Conservation (phyloP, 768 basidiomycete species). For the Rhizopogon salebrosus region DNA sequence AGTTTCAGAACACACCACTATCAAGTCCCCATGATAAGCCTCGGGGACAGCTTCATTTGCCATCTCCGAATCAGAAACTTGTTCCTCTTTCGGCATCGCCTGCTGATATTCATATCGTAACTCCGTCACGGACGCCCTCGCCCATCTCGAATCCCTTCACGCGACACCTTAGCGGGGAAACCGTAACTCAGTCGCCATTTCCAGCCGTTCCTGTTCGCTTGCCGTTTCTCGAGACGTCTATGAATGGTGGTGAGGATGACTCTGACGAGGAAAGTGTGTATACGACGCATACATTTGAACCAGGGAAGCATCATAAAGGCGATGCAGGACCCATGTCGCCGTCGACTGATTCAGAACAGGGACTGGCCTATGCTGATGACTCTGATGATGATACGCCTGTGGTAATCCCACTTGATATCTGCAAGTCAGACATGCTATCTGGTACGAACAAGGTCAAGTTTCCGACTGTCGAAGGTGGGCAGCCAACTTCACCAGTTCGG, state of each 20-base stretch:
- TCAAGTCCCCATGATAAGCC: slow-evolving; percentile 16
- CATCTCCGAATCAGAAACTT: slow-evolving; percentile 13
- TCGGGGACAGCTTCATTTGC: slow-evolving; percentile 2
- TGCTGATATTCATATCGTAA: slow-evolving; percentile 21
- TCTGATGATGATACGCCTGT: slow-evolving; percentile 29
- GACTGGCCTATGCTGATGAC: slow-evolving; percentile 34
- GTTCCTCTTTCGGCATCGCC: slow-evolving; percentile 16
- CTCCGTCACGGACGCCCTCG: slow-evolving; percentile 25
- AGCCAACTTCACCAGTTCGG: slow-evolving; percentile 5
- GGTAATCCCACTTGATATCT: slow-evolving; percentile 21
- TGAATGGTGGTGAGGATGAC: slow-evolving; percentile 8
- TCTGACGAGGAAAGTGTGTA: slow-evolving; percentile 31
- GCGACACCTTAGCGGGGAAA: slow-evolving; percentile 83
- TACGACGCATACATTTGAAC: slow-evolving; percentile 23
- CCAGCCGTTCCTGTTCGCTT: slow-evolving; percentile 29
- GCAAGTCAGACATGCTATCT: slow-evolving; percentile 12
- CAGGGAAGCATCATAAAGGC: slow-evolving; percentile 8
- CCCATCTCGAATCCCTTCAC: slow-evolving; percentile 84
- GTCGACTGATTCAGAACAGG: slow-evolving; percentile 24
- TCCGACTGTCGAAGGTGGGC: slow-evolving; percentile 21
- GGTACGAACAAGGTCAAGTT: slow-evolving; percentile 27
- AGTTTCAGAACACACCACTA: slow-evolving; percentile 7
- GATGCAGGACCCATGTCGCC: slow-evolving; percentile 17
- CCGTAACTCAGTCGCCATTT: slow-evolving; percentile 18
- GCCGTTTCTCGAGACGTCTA: slow-evolving; percentile 52